Percentiles rank a stretch among this genome's conserved stretches.
Evolutionary conservation across 108 stramenopile genomes (phyloP).

Genomic region (Skeletonema menzelii): DNA sequence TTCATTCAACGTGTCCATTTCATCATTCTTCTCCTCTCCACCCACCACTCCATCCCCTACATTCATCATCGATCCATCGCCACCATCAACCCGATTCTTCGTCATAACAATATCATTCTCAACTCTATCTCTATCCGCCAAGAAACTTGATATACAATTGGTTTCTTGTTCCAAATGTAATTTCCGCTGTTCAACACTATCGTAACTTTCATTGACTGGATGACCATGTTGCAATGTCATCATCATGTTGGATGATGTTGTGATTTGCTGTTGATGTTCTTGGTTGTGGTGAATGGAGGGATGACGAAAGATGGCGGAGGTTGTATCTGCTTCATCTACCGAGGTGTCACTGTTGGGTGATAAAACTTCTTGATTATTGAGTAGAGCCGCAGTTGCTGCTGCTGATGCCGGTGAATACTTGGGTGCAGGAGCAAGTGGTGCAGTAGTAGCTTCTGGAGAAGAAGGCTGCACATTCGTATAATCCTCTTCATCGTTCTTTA

Average conservation of each 20-base stretch:
- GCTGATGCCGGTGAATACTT: background rate
- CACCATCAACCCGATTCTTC: background rate
- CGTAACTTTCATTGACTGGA: conserved; percentile 14
- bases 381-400: background rate
- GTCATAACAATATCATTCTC: background rate
- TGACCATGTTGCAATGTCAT: conserved; percentile 11
- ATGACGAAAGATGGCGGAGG: conserved; percentile 8
- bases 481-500: background rate
- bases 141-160: background rate
- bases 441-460: background rate
- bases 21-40: background rate
- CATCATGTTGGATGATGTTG: background rate
- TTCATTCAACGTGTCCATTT: background rate
- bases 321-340: background rate
- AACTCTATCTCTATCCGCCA: background rate
- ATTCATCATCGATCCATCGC: background rate
- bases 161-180: background rate
- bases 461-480: background rate
- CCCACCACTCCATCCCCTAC: background rate
- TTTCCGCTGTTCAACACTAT: conserved; percentile 5
- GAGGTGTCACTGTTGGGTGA: background rate
- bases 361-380: background rate
- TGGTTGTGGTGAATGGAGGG: background rate
- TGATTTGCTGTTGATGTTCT: background rate
- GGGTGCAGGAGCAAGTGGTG: background rate